Percentiles rank a stretch among this genome's conserved stretches.
Conservation (phyloP, 306 rosid genomes). For the Vicia villosa region DNA sequence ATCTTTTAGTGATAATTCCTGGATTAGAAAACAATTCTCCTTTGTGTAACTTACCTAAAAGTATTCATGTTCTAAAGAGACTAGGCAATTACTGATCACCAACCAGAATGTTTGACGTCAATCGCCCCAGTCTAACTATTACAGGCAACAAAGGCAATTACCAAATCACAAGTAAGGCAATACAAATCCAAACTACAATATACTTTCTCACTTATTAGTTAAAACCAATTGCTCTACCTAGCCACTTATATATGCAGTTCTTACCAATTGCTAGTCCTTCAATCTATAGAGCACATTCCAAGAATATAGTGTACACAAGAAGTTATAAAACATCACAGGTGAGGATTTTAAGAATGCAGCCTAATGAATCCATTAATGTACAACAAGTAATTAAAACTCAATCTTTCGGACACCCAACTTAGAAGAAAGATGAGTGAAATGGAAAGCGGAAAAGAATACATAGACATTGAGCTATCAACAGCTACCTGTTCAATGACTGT, state of each 20-base stretch:
- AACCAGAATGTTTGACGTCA: slow-evolving; percentile 13
- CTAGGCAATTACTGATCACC: not conserved
- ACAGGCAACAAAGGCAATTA: not conserved
- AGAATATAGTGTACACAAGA: not conserved
- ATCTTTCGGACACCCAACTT: not conserved
- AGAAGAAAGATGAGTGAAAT: slow-evolving; percentile 18
- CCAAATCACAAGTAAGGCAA: slow-evolving; percentile 4
- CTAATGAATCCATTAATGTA: not conserved
- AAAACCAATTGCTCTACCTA: slow-evolving; percentile 4
- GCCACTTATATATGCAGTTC: slow-evolving; percentile 13
- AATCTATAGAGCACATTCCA: slow-evolving; percentile 1
- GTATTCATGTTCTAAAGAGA: not conserved
- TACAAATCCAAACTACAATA: not conserved
- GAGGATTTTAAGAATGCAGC: not conserved
- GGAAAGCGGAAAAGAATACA: slow-evolving; percentile 8
- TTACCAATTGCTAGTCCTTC: slow-evolving; percentile 5
- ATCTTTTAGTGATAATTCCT: not conserved
- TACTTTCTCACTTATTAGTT: not conserved
- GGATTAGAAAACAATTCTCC: not conserved
- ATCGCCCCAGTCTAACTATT: slow-evolving; percentile 1
- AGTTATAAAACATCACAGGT: not conserved
- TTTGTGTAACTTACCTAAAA: not conserved
- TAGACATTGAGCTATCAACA: slow-evolving; percentile 19
- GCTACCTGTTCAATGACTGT: slow-evolving; percentile 69
- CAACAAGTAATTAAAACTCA: slow-evolving; percentile 18